phyloP scores from a whole-genome alignment of 2,329 filamentous ascomycete species.

The Colletotrichum caudatum region DNA sequence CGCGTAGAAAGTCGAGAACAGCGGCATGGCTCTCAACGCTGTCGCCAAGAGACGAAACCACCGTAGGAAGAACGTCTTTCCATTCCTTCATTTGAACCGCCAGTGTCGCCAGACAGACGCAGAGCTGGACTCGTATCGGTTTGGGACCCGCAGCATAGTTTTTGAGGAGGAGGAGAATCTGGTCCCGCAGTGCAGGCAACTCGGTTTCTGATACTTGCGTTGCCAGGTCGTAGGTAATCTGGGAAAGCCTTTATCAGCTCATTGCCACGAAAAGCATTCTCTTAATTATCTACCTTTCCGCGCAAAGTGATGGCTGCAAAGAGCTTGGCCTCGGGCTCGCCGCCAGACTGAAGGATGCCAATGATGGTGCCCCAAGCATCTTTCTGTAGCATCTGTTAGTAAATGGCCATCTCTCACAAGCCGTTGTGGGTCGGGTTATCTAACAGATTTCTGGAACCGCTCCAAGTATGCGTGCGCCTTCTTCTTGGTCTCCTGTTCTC shows the following conservation, averaged over 20 bases:
- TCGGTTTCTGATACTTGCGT: slow-evolving; percentile 85
- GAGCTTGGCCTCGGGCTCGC: slow-evolving; percentile 86
- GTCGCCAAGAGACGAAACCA: slow-evolving; percentile 82
- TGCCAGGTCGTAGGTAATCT: slow-evolving; percentile 96
- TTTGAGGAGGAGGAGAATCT: slow-evolving; percentile 84
- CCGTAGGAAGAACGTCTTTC: slow-evolving; percentile 89
- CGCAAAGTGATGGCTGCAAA: slow-evolving; percentile 98
- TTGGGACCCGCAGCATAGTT: slow-evolving; percentile 85
- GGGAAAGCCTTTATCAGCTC: slow-evolving; percentile 35
- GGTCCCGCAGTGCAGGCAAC: slow-evolving; percentile 82
- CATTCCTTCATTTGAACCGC: slow-evolving; percentile 96
- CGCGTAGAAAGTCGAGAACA: slow-evolving; percentile 94
- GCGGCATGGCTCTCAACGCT: slow-evolving; percentile 84
- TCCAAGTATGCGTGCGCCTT: slow-evolving; percentile 92
- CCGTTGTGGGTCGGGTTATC: slow-evolving; percentile 52
- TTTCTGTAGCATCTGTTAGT: slow-evolving; percentile 64
- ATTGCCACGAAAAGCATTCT: slow-evolving; percentile 28
- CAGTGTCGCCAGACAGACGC: slow-evolving; percentile 92
- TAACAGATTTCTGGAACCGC: slow-evolving; percentile 97
- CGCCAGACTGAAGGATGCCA: slow-evolving; percentile 84
- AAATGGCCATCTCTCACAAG: neutral
- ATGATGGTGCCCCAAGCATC: slow-evolving; percentile 93
- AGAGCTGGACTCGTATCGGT: slow-evolving; percentile 89
- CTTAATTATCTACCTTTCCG: slow-evolving; percentile 80
- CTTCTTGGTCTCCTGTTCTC: slow-evolving; percentile 84